These are phyloP conservation scores for Pichia sp. DNA, from an alignment of 1,139 yeast species.

Conservation along the genomic window DNA sequence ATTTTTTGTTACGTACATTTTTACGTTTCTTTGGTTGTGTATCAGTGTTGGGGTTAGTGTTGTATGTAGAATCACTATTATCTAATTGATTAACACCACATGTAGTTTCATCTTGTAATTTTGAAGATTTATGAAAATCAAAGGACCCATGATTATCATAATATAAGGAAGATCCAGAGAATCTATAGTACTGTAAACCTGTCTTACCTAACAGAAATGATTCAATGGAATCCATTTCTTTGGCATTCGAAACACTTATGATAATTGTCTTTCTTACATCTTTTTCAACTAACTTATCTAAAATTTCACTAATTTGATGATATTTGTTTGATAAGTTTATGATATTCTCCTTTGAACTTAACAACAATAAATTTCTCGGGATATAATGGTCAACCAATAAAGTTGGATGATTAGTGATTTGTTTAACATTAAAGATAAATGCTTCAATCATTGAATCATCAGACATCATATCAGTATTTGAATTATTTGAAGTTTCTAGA, in stretches of 20 bases:
- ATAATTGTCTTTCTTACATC: conserved; percentile 32
- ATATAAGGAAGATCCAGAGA: conserved; percentile 54
- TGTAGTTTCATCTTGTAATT: conserved; percentile 6
- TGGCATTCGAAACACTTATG: conserved; percentile 54
- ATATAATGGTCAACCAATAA: conserved; percentile 68
- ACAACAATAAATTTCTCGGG: conserved; percentile 56
- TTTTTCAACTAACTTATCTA: conserved; percentile 31
- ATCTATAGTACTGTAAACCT: conserved; percentile 45
- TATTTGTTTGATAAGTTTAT: conserved; percentile 54
- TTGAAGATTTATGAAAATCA: conserved; percentile 20
- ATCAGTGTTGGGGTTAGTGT: not conserved
- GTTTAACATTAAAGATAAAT: conserved; percentile 44
- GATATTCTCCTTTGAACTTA: conserved; percentile 56
- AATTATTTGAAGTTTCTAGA: not conserved
- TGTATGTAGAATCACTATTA: not conserved
- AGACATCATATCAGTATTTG: conserved; percentile 16
- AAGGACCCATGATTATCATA: conserved; percentile 30
- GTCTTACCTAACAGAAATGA: conserved; percentile 58
- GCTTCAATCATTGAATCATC: conserved; percentile 33
- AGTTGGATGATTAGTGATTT: conserved; percentile 58
- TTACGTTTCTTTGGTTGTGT: conserved; percentile 1
- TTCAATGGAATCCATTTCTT: conserved; percentile 66
- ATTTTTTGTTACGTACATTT: not conserved
- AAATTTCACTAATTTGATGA: conserved; percentile 43
- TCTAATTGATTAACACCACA: conserved; percentile 1